Base-by-base conservation (phyloP, 2,329 filamentous ascomycete species). In the Exophiala alcalophila region DNA sequence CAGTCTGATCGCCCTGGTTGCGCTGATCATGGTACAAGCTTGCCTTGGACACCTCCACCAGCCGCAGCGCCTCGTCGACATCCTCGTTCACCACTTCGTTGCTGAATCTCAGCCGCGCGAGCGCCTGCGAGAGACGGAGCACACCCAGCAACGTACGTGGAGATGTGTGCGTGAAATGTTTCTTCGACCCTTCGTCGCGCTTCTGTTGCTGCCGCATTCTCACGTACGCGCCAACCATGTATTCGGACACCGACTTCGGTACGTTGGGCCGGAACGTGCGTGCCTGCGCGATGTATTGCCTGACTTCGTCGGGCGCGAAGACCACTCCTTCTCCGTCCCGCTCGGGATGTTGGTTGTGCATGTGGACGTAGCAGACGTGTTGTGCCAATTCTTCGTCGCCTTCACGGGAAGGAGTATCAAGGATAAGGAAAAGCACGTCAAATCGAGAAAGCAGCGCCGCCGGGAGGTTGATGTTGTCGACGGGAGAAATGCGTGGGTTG, bases 381-480 rank as follows among this genome's bases (percentile, higher is more conserved):
- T 86, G 87, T 50, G 92, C 92, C 15, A 98, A 80, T 66, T 95
- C 87, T 61, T 94, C 89, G 60, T 98, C 92, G 0, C 80, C 77
- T 56, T 98, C 92, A 52, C 89, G 84, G 12, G 82, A 83, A 2
- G 92, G 91, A 25, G 88, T 95, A 70, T 98, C 92, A 46, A 98
- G 84, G 58, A 98, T 90, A 32, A 98, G 76, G 76, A 97, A 98
- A 55, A 98, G 79, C 55, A 98, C 78, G 65, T 98, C 92, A 68
- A 98, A 98, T 78, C 92, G 87, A 47, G 91, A 96, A 40, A 98
- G 79, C 14, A 98, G 80, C 14, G 92, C 92, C 12, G 92, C 92
- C n/a, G 92, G 92, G 27, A 98, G 81, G 67, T 98, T 98, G 69
- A 98, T 98, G 67, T 98, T 98, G 66, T 98, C 92, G 18, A 98